These are phyloP conservation scores for Collybiopsis luxurians DNA, from an alignment of 768 basidiomycete species.

Conservation along the genomic window DNA sequence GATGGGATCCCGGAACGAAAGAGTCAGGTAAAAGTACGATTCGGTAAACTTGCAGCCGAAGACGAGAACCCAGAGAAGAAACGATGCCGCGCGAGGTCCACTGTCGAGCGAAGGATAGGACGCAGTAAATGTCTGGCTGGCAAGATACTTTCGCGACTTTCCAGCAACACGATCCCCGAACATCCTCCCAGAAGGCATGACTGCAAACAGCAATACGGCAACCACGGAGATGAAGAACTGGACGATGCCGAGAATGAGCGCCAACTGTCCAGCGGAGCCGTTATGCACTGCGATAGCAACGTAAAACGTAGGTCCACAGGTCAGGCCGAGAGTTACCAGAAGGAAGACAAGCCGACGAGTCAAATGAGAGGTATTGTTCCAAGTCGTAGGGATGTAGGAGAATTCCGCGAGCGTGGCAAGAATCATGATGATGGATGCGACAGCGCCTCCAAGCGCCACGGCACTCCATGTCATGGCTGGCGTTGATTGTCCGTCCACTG, in stretches of 20 bases:
- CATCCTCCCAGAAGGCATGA: constrained; percentile 96
- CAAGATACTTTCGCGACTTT: constrained; percentile 95
- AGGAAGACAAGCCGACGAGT: constrained; percentile 90
- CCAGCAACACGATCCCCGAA: constrained; percentile 97
- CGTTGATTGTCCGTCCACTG: constrained; percentile 51
- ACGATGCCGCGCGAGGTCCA: constrained; percentile 71
- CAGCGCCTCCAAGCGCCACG: constrained; percentile 90
- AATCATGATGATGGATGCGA: constrained; percentile 97
- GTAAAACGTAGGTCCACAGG: constrained; percentile 92
- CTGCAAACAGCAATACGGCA: constrained; percentile 82
- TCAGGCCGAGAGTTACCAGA: constrained; percentile 84
- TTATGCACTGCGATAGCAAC: constrained; percentile 80
- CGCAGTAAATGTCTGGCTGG: constrained; percentile 97
- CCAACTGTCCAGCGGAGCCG: constrained; percentile 62
- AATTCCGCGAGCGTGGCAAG: constrained; percentile 92
- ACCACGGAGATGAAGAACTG: constrained; percentile 93
- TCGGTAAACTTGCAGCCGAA: constrained; percentile 97
- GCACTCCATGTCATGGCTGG: constrained; percentile 91
- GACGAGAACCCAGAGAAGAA: constrained; percentile 85
- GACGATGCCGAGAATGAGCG: constrained; percentile 92
- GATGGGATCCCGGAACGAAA: constrained; percentile 92
- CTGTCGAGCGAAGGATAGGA: constrained; percentile 76
- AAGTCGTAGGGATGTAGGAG: constrained; percentile 96
- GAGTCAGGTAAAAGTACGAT: constrained; percentile 97
- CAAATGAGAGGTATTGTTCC: constrained; percentile 98